Conservation (phyloP, 1,284 basidiomycete genomes). For the Tausonia pullulans region DNA sequence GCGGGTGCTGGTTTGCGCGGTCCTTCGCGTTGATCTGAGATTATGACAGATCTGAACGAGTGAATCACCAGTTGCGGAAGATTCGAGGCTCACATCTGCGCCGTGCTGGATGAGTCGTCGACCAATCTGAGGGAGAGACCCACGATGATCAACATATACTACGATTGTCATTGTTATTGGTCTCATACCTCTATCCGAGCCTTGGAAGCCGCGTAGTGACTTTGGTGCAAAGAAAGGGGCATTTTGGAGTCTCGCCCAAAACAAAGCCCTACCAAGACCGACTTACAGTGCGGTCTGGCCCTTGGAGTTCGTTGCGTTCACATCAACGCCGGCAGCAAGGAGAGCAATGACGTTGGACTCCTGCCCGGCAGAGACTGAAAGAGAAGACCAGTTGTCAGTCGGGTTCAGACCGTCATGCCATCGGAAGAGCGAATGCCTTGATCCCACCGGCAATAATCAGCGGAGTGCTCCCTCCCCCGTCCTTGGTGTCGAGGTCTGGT, state of each 20-base stretch:
- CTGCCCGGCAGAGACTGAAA: slow-evolving; percentile 64
- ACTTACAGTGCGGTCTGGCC: slow-evolving; percentile 75
- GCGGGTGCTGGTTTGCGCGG: slow-evolving; percentile 74
- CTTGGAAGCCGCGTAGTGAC: slow-evolving; percentile 91
- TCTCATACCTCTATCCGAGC: slow-evolving; percentile 64
- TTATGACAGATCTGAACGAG: not conserved
- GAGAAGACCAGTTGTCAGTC: not conserved
- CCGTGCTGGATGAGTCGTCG: slow-evolving; percentile 69
- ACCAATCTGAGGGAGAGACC: slow-evolving; percentile 54
- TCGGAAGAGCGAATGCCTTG: not conserved
- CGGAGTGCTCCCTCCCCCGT: slow-evolving; percentile 71
- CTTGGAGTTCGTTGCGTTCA: slow-evolving; percentile 70
- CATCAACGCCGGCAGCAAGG: slow-evolving; percentile 70
- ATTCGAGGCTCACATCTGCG: slow-evolving; percentile 57
- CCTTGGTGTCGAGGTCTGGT: slow-evolving; percentile 54
- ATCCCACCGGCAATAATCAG: slow-evolving; percentile 70
- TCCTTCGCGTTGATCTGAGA: slow-evolving; percentile 81
- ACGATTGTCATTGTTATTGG: slow-evolving; percentile 8
- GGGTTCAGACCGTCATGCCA: not conserved
- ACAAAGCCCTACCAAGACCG: not conserved
- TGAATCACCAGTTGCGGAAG: slow-evolving; percentile 8
- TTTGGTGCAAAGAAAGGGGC: slow-evolving; percentile 27
- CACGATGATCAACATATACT: slow-evolving; percentile 17
- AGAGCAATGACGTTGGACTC: slow-evolving; percentile 67
- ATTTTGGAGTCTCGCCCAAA: not conserved